phyloP scores from a whole-genome alignment of 2,329 filamentous ascomycete genomes.

The Phialophora expanda region DNA sequence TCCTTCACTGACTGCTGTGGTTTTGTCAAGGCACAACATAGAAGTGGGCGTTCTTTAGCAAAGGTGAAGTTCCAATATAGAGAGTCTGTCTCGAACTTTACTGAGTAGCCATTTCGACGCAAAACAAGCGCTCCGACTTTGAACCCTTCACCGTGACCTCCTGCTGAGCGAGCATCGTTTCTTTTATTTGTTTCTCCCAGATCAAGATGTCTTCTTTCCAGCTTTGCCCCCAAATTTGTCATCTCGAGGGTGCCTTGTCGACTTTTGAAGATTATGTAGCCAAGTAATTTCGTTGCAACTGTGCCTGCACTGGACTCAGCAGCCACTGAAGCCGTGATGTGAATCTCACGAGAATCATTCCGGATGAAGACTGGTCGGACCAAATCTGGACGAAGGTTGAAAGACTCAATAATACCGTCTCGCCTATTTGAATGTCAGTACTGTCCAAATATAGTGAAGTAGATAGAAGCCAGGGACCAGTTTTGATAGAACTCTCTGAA shows the following conservation, averaged over 20 bases:
- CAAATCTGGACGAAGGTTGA: constrained; percentile 4
- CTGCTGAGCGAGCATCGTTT: constrained; percentile 29
- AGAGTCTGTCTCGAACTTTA: constrained; percentile 34
- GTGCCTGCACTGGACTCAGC: not conserved
- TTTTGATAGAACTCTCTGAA: constrained; percentile 37
- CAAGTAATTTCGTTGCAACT: constrained; percentile 22
- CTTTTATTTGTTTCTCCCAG: constrained; percentile 33
- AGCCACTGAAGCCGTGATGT: constrained; percentile 13
- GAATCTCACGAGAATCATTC: constrained; percentile 15
- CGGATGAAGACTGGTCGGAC: constrained; percentile 6
- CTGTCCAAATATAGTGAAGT: not conserved
- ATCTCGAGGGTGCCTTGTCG: constrained; percentile 35
- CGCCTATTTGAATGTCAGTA: constrained; percentile 27
- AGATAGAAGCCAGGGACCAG: constrained; percentile 14
- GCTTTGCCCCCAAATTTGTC: constrained; percentile 38
- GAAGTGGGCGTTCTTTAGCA: not conserved
- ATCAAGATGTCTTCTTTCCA: constrained; percentile 28
- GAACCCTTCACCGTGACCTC: constrained; percentile 42
- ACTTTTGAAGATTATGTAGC: constrained; percentile 39
- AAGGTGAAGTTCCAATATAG: constrained; percentile 38
- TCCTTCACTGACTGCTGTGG: not conserved
- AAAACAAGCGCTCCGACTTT: constrained; percentile 42
- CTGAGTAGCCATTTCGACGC: constrained; percentile 35
- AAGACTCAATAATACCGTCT: constrained; percentile 31
- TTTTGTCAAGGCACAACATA: not conserved